Evolutionary conservation across 345 rosid species (phyloP).

Genomic region (Lenwebbia sp.): DNA sequence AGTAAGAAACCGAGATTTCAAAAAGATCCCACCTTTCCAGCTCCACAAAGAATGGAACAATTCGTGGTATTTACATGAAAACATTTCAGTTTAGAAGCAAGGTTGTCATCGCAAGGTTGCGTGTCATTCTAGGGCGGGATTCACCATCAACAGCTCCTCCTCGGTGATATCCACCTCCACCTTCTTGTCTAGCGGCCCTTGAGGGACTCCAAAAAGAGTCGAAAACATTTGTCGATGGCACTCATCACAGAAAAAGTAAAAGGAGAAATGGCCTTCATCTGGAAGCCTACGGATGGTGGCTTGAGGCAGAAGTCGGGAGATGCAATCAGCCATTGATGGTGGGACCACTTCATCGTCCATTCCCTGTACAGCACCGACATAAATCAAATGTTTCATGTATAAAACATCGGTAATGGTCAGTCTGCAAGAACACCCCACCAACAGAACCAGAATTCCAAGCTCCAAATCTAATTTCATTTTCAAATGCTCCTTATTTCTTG

Average conservation of each 20-base stretch:
- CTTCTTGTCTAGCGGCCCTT: conserved; percentile 33
- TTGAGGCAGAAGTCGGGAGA: conserved; percentile 63
- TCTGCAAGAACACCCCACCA: background rate
- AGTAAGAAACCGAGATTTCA: background rate
- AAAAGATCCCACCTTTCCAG: background rate
- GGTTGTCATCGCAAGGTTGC: background rate
- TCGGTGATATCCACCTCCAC: conserved; percentile 9
- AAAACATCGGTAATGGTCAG: background rate
- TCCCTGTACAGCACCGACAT: conserved; percentile 36
- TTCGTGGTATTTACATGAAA: conserved; percentile 34
- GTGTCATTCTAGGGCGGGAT: conserved; percentile 13
- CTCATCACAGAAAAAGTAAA: conserved; percentile 63
- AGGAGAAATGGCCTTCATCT: conserved; percentile 82
- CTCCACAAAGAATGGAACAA: conserved; percentile 11
- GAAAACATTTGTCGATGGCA: conserved; percentile 73
- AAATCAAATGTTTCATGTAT: background rate
- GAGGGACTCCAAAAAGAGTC: conserved; percentile 55
- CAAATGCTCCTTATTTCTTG: background rate
- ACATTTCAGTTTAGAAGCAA: background rate
- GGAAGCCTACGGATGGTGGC: conserved; percentile 58
- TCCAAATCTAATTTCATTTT: background rate
- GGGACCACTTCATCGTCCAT: conserved; percentile 67
- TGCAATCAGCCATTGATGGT: conserved; percentile 51
- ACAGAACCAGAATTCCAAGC: background rate
- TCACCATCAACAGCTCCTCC: background rate